Evolutionary conservation across 2,329 filamentous ascomycete species (phyloP), one percentile per base, ranked within the genome.

Genomic region (Daldinia sp.): DNA sequence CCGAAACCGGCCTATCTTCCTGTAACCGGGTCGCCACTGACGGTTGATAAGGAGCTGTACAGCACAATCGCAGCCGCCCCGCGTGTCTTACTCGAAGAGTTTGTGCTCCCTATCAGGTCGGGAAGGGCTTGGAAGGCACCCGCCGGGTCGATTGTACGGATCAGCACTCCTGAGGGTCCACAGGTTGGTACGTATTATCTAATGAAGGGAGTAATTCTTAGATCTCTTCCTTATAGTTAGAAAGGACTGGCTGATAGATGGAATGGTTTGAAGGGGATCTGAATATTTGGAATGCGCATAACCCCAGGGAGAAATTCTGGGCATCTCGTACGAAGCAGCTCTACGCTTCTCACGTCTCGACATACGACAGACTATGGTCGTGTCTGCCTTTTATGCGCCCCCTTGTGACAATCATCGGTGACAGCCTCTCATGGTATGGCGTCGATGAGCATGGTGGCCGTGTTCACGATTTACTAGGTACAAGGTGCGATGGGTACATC

Each of bases 401-500:
- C 0, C 80, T 96, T 54, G 87, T 87, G 9, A 94, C 92, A 0
- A 91, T 96, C 64, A 82, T 89, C 13, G 82, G 81, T 4, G 93
- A 96, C 78, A 88, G 86, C n/a, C 81, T 95, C 13, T 75, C 85
- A 60, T 84, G 84, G 81, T 90, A 91, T 76, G 87, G 88, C 63
- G 77, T 82, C 53, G 86, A 92, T 77, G 82, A 86, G 76, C 85
- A 90, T 75, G 90, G 92, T 74, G 84, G 92, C 56, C 80, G 88
- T 64, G 85, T 92, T 41, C 93, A 97, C 81, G 93, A 97, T 80
- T 82, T 97, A 23, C 82, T 97, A 3, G 93, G 93, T 39, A 97
- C 93, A 28, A 84, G 93, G 48, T 97, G 93, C 79, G 93, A 96
- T 79, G 93, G 93, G 1, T 97, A 96, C 77, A 90, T 96, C 77